Percentiles rank a stretch among this genome's conserved stretches.
phyloP scores from a whole-genome alignment of 768 basidiomycete genomes.

The Rhodotorula taiwanensis region DNA sequence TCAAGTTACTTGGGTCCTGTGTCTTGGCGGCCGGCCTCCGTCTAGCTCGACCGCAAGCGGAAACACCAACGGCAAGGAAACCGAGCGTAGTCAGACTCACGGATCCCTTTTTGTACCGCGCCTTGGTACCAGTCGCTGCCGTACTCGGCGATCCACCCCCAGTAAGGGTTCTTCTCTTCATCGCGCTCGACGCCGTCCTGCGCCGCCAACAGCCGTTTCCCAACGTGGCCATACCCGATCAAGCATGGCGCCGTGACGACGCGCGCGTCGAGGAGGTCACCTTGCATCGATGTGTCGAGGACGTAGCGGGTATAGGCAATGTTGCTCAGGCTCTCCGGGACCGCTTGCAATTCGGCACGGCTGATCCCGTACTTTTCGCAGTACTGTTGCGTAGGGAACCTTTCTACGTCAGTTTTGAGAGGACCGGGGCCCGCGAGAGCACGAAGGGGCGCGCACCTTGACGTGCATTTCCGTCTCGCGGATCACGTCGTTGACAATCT shows the following conservation, averaged over 20 bases:
- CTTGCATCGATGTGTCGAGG: slow-evolving; percentile 69
- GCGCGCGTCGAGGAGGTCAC: slow-evolving; percentile 64
- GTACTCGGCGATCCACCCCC: slow-evolving; percentile 57
- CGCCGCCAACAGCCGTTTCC: slow-evolving; percentile 67
- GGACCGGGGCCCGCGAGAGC: too few relatives aligned
- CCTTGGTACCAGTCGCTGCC: slow-evolving; percentile 61
- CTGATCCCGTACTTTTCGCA: slow-evolving; percentile 66
- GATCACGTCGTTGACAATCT: slow-evolving; percentile 59
- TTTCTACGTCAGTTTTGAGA: neutral
- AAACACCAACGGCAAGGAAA: neutral
- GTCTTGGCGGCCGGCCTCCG: too few relatives aligned
- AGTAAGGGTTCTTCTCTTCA: slow-evolving; percentile 68
- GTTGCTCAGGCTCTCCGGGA: slow-evolving; percentile 63
- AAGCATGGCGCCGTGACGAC: slow-evolving; percentile 80
- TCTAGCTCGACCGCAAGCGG: neutral
- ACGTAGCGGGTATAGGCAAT: slow-evolving; percentile 83
- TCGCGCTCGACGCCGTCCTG: slow-evolving; percentile 49
- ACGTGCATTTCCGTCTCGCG: slow-evolving; percentile 68
- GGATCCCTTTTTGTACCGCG: slow-evolving; percentile 66
- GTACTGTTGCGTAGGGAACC: too few relatives aligned
- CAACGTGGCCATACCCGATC: slow-evolving; percentile 87
- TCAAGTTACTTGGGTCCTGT: too few relatives aligned
- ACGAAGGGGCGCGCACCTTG: slow-evolving; percentile 41
- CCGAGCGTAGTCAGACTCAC: slow-evolving; percentile 48
- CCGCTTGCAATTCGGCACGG: slow-evolving; percentile 50